Evolutionary conservation across 345 rosid genomes (phyloP).

Genomic region (Ailanthus altissimus): DNA sequence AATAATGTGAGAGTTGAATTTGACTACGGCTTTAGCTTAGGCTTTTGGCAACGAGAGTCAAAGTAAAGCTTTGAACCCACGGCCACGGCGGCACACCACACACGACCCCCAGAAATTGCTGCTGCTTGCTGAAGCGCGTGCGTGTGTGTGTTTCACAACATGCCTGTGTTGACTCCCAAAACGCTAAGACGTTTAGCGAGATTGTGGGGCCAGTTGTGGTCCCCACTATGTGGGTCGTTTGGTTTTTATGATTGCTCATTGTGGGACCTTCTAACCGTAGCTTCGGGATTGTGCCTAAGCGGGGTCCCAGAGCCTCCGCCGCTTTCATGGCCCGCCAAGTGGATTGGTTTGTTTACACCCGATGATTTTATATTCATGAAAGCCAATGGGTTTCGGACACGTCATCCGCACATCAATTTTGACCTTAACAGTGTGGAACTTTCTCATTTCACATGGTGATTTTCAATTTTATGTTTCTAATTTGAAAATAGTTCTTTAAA

Average conservation of each 20-base stretch:
- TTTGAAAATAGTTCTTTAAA: too few relatives aligned
- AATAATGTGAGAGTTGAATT: conserved; percentile 7
- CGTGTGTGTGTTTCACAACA: conserved; percentile 17
- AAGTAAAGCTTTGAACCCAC: conserved; percentile 22
- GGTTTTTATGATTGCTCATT: not conserved
- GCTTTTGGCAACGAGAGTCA: not conserved
- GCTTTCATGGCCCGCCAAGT: not conserved
- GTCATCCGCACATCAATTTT: not conserved
- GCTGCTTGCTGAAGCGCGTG: too few relatives aligned
- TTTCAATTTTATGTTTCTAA: not conserved
- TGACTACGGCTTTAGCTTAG: not conserved
- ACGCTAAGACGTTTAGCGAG: not conserved
- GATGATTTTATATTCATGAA: too few relatives aligned
- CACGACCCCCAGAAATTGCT: conserved; percentile 22
- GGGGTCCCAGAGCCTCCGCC: not conserved
- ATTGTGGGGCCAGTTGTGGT: not conserved
- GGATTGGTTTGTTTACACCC: not conserved
- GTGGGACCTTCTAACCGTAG: not conserved
- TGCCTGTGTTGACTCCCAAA: conserved; percentile 13
- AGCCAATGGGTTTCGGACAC: not conserved
- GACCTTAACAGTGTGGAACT: not conserved
- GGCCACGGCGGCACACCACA: conserved; percentile 29
- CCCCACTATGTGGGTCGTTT: not conserved
- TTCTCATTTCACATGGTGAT: not conserved
- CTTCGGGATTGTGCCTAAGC: not conserved